Percentiles rank a stretch among this genome's conserved stretches.
phyloP scores from a whole-genome alignment of 805 yeast genomes.

The Nakazawaea wyomingensis region DNA sequence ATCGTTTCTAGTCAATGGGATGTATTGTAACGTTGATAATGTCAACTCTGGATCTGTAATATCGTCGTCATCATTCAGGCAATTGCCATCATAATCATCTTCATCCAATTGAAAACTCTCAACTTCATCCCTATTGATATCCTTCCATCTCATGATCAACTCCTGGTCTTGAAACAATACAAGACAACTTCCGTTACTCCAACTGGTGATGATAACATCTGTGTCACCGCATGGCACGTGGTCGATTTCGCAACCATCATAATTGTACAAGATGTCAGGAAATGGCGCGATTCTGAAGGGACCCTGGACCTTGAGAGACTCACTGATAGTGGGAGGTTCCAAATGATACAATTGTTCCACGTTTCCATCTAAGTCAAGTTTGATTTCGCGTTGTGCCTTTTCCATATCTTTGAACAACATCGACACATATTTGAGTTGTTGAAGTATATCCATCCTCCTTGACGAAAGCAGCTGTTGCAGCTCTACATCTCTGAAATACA shows the following conservation, averaged over 20 bases:
- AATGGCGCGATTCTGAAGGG: conserved; percentile 51
- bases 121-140: not conserved
- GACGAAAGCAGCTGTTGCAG: conserved; percentile 15
- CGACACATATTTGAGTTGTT: conserved; percentile 32
- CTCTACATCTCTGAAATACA: conserved; percentile 14
- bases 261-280: conserved; percentile 47
- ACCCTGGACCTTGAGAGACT: conserved; percentile 35
- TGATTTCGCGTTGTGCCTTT: conserved; percentile 9
- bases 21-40: conserved; percentile 9
- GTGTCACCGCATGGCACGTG: conserved; percentile 22
- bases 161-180: conserved; percentile 27
- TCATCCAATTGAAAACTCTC: conserved; percentile 13
- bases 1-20: not conserved
- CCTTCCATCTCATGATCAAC: conserved; percentile 31
- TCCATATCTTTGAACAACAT: conserved; percentile 26
- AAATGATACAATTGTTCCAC: not conserved
- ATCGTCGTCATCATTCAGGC: conserved; percentile 7
- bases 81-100: conserved; percentile 13
- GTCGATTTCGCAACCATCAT: conserved; percentile 32
- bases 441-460: conserved; percentile 19
- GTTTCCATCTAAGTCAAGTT: not conserved
- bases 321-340: not conserved
- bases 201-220: conserved; percentile 18
- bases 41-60: conserved; percentile 13
- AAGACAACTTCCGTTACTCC: conserved; percentile 22